Conservation (phyloP, 148 eudicot species). For the Silene latifolia region DNA sequence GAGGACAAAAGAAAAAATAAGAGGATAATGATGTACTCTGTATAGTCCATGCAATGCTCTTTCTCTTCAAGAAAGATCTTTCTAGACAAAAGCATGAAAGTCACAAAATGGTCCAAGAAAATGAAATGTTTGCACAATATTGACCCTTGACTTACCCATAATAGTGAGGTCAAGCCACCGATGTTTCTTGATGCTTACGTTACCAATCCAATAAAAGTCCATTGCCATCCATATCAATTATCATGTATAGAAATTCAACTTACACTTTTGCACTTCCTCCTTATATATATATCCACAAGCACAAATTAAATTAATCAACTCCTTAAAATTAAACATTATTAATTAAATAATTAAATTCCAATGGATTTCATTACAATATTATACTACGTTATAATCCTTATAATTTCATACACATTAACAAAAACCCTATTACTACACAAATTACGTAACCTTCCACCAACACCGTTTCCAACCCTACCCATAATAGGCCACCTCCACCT, state of each 20-base stretch:
- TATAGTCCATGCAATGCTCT: no score
- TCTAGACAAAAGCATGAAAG: no score
- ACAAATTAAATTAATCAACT: not conserved
- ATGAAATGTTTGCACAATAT: no score
- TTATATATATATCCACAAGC: not conserved
- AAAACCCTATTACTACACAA: conserved; percentile 22
- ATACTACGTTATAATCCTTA: not conserved
- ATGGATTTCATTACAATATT: conserved; percentile 4
- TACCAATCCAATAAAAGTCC: not conserved
- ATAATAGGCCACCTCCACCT: conserved; percentile 52
- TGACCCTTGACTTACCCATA: no score
- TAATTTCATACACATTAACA: conserved; percentile 24
- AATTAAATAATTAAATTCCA: not conserved
- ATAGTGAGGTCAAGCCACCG: not conserved
- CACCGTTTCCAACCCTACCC: conserved; percentile 41
- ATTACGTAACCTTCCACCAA: conserved; percentile 41
- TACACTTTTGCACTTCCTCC: not conserved
- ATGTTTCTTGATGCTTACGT: not conserved
- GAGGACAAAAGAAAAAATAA: no score
- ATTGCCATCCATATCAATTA: no score
- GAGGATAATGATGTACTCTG: no score
- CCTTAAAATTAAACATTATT: not conserved
- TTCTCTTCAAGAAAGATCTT: no score
- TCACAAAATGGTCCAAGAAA: no score
- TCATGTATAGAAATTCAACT: not conserved